phyloP scores from a whole-genome alignment of 257 asterid species.

The Salvia splendens region DNA sequence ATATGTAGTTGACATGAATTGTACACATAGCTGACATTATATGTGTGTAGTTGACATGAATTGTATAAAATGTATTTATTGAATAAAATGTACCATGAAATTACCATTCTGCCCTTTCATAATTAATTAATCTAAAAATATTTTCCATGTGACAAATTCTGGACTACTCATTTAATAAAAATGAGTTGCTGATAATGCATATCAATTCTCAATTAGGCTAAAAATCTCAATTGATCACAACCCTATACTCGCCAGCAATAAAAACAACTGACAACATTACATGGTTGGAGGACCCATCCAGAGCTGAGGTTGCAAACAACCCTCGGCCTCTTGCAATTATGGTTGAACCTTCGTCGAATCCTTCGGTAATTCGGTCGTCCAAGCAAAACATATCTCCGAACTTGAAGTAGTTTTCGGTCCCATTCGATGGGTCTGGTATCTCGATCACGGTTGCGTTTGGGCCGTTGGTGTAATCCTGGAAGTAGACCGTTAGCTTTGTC shows the following conservation, averaged over 20 bases:
- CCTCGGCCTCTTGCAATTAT: slow-evolving; percentile 48
- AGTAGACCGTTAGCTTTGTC: slow-evolving; percentile 43
- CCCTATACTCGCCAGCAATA: slow-evolving; percentile 28
- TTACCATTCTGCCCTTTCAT: too few species aligned
- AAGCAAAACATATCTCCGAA: slow-evolving; percentile 50
- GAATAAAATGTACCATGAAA: too few species aligned
- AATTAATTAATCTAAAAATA: too few species aligned
- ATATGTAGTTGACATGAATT: too few species aligned
- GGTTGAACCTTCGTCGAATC: slow-evolving; percentile 34
- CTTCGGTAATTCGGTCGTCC: slow-evolving; percentile 46
- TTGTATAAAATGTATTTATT: too few species aligned
- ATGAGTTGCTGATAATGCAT: too few species aligned
- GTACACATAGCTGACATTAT: too few species aligned
- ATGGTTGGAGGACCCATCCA: slow-evolving; percentile 49
- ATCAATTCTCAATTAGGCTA: too few species aligned
- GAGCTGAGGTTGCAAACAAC: slow-evolving; percentile 47
- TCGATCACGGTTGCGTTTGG: slow-evolving; percentile 45
- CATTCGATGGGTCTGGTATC: slow-evolving; percentile 32
- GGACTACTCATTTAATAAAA: too few species aligned
- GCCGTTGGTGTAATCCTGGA: slow-evolving; percentile 48
- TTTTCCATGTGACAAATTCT: too few species aligned
- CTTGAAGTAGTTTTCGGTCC: slow-evolving; percentile 31
- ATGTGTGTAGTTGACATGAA: too few species aligned
- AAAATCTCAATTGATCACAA: too few species aligned
- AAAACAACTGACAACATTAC: slow-evolving; percentile 54